Conservation (phyloP, 768 basidiomycete species). For the Kwoniella botswanensis region DNA sequence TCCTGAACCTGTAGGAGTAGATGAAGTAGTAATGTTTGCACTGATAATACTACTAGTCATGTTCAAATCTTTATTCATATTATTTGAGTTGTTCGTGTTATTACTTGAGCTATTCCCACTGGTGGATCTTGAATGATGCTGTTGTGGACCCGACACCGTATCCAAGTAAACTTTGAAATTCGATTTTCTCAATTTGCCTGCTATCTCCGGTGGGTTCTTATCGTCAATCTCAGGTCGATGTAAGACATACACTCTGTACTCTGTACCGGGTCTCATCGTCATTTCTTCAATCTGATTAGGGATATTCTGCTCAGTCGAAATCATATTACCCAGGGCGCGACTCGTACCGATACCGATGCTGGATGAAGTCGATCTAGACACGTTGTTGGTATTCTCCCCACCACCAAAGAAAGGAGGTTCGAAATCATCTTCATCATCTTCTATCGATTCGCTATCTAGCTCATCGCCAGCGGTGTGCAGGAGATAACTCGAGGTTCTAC, state of each 20-base stretch:
- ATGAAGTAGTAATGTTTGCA: background rate
- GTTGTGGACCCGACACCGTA: background rate
- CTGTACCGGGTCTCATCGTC: constrained; percentile 52
- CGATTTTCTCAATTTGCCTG: constrained; percentile 39
- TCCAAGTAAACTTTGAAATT: constrained; percentile 48
- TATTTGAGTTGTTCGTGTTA: background rate
- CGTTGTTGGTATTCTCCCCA: background rate
- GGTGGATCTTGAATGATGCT: constrained; percentile 11
- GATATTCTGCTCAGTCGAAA: constrained; percentile 26
- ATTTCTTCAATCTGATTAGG: constrained; percentile 55
- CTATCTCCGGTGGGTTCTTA: constrained; percentile 33
- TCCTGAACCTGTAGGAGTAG: constrained; percentile 21
- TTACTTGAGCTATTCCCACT: background rate
- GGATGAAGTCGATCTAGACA: background rate
- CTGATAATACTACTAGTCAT: background rate
- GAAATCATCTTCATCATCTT: constrained; percentile 42
- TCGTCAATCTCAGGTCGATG: constrained; percentile 40
- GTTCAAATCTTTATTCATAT: background rate
- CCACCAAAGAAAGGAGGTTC: constrained; percentile 46
- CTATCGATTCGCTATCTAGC: constrained; percentile 14
- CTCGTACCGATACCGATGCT: background rate
- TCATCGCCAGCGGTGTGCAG: constrained; percentile 20
- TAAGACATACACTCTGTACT: constrained; percentile 52
- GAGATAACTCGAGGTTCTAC: constrained; percentile 35
- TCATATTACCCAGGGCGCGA: no score